A percentile compares a stretch with the other conserved stretches of the same genome.
phyloP scores from a whole-genome alignment of 306 rosid species.

The Dryas alaskensis region DNA sequence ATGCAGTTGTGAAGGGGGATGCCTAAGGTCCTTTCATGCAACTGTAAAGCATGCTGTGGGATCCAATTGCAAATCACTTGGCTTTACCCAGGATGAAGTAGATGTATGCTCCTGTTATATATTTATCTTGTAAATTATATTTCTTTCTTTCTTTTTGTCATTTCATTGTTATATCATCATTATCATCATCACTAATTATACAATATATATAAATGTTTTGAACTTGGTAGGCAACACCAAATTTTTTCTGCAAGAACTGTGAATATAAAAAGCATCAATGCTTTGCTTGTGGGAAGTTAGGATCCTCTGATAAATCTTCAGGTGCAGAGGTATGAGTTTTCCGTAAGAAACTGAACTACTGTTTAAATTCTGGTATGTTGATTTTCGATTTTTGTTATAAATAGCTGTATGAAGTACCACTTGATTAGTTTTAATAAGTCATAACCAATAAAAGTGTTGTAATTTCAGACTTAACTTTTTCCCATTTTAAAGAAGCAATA shows the following conservation, averaged over 20 bases:
- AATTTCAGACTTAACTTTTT: neutral
- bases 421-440: neutral
- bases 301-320: constrained; percentile 54
- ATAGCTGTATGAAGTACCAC: constrained; percentile 1
- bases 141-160: constrained; percentile 21
- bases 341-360: neutral
- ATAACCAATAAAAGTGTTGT: neutral
- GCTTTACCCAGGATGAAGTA: constrained; percentile 38
- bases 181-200: constrained; percentile 7
- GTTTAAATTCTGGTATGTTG: neutral
- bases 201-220: constrained; percentile 9
- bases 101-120: constrained; percentile 28
- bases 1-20: constrained; percentile 62
- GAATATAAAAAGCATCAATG: constrained; percentile 60
- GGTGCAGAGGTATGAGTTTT: constrained; percentile 47
- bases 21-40: constrained; percentile 72
- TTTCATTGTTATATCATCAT: constrained; percentile 4
- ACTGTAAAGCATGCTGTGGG: constrained; percentile 34
- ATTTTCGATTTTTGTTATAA: neutral
- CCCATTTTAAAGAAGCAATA: neutral
- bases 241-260: constrained; percentile 58
- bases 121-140: neutral
- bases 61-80: constrained; percentile 50
- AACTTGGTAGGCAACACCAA: constrained; percentile 50
- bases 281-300: constrained; percentile 62